Evolutionary conservation across 2,329 filamentous ascomycete genomes (phyloP).

Genomic region (Leptographium lundbergii): DNA sequence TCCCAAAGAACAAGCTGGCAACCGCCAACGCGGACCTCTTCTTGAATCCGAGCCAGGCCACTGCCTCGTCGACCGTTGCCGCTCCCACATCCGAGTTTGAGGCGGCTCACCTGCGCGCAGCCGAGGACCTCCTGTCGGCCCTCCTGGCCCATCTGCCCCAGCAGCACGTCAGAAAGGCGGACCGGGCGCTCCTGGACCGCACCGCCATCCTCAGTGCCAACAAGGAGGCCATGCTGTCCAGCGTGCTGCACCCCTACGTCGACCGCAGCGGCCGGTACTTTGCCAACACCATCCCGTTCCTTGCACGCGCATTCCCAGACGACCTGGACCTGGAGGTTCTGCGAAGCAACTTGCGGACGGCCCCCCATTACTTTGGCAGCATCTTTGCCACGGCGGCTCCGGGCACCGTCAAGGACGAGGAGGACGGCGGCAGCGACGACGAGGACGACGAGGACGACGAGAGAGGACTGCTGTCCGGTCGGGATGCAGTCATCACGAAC

Average conservation of each 20-base stretch:
- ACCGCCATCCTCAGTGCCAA: slow-evolving; percentile 61
- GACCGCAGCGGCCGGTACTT: slow-evolving; percentile 50
- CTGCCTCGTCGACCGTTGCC: slow-evolving; percentile 1
- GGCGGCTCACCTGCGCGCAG: slow-evolving; percentile 39
- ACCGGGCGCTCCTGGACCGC: slow-evolving; percentile 67
- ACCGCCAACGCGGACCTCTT: slow-evolving; percentile 62
- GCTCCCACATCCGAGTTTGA: slow-evolving; percentile 21
- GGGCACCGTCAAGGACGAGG: slow-evolving; percentile 17
- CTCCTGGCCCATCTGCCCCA: slow-evolving; percentile 53
- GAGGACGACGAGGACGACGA: slow-evolving; percentile 18
- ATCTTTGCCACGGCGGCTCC: slow-evolving; percentile 12
- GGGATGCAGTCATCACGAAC: background rate
- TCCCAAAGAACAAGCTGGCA: slow-evolving; percentile 27
- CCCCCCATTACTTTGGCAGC: slow-evolving; percentile 15
- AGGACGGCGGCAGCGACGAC: slow-evolving; percentile 37
- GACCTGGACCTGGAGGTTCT: slow-evolving; percentile 61
- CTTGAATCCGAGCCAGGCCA: slow-evolving; percentile 30
- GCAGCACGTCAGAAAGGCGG: slow-evolving; percentile 52
- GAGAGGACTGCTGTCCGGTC: background rate
- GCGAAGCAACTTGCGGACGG: slow-evolving; percentile 41
- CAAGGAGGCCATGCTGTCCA: slow-evolving; percentile 64
- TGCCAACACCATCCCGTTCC: slow-evolving; percentile 68
- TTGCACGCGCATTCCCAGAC: slow-evolving; percentile 51
- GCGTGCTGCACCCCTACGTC: slow-evolving; percentile 65
- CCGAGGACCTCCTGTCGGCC: slow-evolving; percentile 46